These are phyloP conservation scores for Macrolepiota albuminosa DNA, from an alignment of 768 basidiomycete genomes.

Conservation along the genomic window DNA sequence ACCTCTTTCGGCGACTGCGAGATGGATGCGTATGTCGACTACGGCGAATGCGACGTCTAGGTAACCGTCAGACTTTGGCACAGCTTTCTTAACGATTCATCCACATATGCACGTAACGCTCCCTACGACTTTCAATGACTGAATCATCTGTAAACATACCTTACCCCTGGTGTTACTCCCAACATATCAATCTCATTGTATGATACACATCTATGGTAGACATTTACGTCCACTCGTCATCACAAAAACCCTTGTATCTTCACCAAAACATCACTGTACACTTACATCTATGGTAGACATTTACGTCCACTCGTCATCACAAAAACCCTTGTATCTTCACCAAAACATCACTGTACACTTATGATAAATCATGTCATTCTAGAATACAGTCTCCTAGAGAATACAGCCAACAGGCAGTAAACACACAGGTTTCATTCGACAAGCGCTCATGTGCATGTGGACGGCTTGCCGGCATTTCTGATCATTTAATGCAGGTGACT, in stretches of 20 bases:
- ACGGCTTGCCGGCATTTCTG: neutral
- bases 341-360: neutral
- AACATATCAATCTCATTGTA: neutral
- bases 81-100: neutral
- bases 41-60: constrained; percentile 5
- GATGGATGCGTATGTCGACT: constrained; percentile 15
- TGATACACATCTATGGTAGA: neutral
- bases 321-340: neutral
- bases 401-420: too few relatives aligned
- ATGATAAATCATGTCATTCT: neutral
- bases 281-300: neutral
- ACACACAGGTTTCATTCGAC: neutral
- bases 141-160: neutral
- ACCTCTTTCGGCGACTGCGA: constrained; percentile 1
- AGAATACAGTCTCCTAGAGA: too few relatives aligned
- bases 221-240: neutral
- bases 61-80: neutral
- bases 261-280: neutral
- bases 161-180: neutral
- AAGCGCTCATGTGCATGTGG: neutral
- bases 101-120: neutral
- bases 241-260: neutral
- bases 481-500: neutral
- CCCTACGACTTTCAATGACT: neutral
- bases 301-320: neutral